phyloP scores from a whole-genome alignment of 2,329 filamentous ascomycete genomes.

The Lecanosticta acicola region DNA sequence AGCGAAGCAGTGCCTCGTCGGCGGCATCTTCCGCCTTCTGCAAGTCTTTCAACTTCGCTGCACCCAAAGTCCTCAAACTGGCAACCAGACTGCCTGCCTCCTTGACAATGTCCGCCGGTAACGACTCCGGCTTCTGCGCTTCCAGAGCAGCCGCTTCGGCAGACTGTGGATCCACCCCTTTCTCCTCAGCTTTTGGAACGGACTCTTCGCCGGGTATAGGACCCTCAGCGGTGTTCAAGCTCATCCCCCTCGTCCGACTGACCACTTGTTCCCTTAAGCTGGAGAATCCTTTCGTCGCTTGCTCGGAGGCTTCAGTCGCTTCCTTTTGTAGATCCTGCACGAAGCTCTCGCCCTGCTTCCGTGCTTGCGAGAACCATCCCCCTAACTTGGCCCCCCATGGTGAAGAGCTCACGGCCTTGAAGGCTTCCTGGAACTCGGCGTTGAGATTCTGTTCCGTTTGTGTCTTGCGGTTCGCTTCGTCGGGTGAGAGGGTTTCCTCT shows the following conservation, averaged over 20 bases:
- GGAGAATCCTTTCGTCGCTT: slow-evolving; percentile 75
- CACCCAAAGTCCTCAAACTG: slow-evolving; percentile 49
- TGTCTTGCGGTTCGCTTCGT: slow-evolving; percentile 36
- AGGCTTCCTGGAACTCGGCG: slow-evolving; percentile 86
- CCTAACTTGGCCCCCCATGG: slow-evolving; percentile 87
- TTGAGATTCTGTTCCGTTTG: slow-evolving; percentile 55
- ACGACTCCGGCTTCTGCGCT: slow-evolving; percentile 40
- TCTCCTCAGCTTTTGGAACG: slow-evolving; percentile 13
- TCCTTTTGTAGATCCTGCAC: slow-evolving; percentile 79
- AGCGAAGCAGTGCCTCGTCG: slow-evolving; percentile 87
- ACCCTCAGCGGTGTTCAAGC: slow-evolving; percentile 16
- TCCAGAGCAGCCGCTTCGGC: slow-evolving; percentile 18
- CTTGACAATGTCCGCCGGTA: slow-evolving; percentile 47
- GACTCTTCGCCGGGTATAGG: slow-evolving; percentile 28
- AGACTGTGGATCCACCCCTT: slow-evolving; percentile 4
- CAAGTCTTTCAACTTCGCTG: slow-evolving; percentile 69
- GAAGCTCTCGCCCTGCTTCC: slow-evolving; percentile 84
- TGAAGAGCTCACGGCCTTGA: slow-evolving; percentile 84
- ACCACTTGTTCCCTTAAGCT: slow-evolving; percentile 50
- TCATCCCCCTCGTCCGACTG: slow-evolving; percentile 26
- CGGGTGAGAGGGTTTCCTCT: slow-evolving; percentile 62
- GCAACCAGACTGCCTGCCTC: slow-evolving; percentile 64
- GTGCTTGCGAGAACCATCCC: slow-evolving; percentile 83
- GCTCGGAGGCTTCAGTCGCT: slow-evolving; percentile 60
- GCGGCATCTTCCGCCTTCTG: slow-evolving; percentile 91